phyloP scores from a whole-genome alignment of 257 asterid genomes.

The Avicennia marina region DNA sequence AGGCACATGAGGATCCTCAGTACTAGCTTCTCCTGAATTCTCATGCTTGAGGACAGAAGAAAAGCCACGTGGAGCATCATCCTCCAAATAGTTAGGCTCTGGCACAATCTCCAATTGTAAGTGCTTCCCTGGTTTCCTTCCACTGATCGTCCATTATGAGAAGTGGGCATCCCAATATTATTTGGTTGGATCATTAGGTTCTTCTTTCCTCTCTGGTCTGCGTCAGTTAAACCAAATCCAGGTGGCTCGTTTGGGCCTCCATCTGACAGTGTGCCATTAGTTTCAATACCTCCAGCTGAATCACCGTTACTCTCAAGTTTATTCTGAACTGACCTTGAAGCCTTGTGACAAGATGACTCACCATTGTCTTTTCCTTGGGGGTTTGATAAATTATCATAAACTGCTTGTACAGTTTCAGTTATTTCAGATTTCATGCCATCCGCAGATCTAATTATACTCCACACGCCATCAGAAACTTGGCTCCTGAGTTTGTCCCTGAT shows the following conservation, averaged over 20 bases:
- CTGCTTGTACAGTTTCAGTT: slow-evolving; percentile 71
- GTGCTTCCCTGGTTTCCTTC: slow-evolving; percentile 23
- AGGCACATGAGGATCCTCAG: slow-evolving; percentile 93
- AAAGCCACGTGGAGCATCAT: slow-evolving; percentile 48
- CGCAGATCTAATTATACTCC: slow-evolving; percentile 67
- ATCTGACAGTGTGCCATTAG: slow-evolving; percentile 24
- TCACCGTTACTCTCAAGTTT: slow-evolving; percentile 25
- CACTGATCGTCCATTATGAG: slow-evolving; percentile 26
- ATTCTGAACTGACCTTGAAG: slow-evolving; percentile 18
- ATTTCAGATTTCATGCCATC: slow-evolving; percentile 80
- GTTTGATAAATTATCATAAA: slow-evolving; percentile 47
- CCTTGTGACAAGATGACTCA: slow-evolving; percentile 39
- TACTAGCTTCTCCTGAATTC: slow-evolving; percentile 30
- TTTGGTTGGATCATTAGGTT: slow-evolving; percentile 22
- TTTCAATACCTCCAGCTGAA: slow-evolving; percentile 20
- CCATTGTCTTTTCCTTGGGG: slow-evolving; percentile 43
- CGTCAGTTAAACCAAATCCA: slow-evolving; percentile 36
- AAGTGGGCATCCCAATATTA: slow-evolving; percentile 11
- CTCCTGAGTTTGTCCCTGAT: slow-evolving; percentile 69
- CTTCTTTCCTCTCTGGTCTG: slow-evolving; percentile 25
- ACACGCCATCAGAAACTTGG: slow-evolving; percentile 75
- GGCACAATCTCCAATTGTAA: slow-evolving; percentile 9
- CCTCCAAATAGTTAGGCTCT: slow-evolving; percentile 17
- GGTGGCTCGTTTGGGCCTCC: slow-evolving; percentile 50
- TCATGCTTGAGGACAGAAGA: slow-evolving; percentile 30